These are phyloP conservation scores for Penicillium oxalicum DNA, from an alignment of 2,329 filamentous ascomycete species.

Conservation along the genomic window DNA sequence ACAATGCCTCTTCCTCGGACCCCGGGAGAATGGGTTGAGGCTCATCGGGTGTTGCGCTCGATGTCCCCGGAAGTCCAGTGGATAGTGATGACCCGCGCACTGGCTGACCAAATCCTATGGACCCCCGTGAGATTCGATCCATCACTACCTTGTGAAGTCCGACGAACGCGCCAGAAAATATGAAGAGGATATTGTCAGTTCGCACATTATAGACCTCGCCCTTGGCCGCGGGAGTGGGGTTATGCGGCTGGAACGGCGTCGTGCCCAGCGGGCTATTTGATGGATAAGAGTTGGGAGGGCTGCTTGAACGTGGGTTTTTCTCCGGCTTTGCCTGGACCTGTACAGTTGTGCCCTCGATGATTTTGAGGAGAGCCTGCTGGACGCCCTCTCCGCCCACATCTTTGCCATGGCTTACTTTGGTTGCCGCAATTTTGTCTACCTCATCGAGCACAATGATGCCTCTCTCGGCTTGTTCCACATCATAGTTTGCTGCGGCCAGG, in stretches of 20 bases:
- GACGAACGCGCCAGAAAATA: constrained; percentile 92
- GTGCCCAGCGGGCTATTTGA: constrained; percentile 35
- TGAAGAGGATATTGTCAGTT: constrained; percentile 94
- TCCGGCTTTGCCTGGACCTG: constrained; percentile 77
- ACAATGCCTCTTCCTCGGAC: constrained; percentile 58
- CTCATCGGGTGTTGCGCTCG: constrained; percentile 22
- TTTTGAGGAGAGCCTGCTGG: constrained; percentile 89
- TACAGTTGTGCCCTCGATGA: constrained; percentile 91
- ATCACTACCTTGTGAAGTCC: constrained; percentile 83
- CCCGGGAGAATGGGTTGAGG: constrained; percentile 52
- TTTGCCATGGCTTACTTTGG: constrained; percentile 79
- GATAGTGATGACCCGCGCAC: constrained; percentile 52
- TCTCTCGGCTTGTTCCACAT: constrained; percentile 74
- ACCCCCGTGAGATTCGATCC: constrained; percentile 76
- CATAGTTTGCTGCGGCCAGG: constrained; percentile 83
- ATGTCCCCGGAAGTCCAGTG: constrained; percentile 20
- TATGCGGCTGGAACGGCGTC: constrained; percentile 25
- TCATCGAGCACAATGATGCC: constrained; percentile 96
- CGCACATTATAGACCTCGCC: constrained; percentile 66
- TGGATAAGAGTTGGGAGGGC: constrained; percentile 35
- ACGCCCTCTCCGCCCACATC: constrained; percentile 96
- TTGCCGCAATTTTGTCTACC: constrained; percentile 91
- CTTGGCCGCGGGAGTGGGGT: constrained; percentile 40
- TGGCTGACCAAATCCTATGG: constrained; percentile 86
- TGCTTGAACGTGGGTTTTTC: constrained; percentile 36